A percentile compares a stretch with the other conserved stretches of the same genome.
phyloP scores from a whole-genome alignment of 2,329 filamentous ascomycete species.

The Rhinocladiella similis region DNA sequence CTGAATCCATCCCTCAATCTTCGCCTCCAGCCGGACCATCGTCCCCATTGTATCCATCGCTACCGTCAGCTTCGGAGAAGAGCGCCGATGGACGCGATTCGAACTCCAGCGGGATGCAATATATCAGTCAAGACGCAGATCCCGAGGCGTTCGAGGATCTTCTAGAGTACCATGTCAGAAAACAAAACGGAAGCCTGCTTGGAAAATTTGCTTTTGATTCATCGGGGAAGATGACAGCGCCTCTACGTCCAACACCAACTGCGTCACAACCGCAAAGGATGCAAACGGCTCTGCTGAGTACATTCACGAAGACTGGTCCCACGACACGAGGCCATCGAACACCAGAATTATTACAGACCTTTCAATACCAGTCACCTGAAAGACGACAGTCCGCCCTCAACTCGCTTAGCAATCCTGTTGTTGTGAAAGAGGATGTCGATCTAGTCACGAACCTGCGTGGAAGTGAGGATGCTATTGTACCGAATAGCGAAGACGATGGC shows the following conservation, averaged over 20 bases:
- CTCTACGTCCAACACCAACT: neutral
- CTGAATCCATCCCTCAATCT: constrained; percentile 25
- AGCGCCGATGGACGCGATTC: neutral
- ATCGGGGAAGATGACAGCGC: neutral
- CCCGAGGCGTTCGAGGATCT: constrained; percentile 36
- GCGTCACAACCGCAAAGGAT: constrained; percentile 8
- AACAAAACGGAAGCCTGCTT: constrained; percentile 38
- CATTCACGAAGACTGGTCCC: constrained; percentile 4
- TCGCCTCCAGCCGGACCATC: constrained; percentile 15
- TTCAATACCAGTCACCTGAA: constrained; percentile 13
- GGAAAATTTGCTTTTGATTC: constrained; percentile 38
- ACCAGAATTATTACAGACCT: constrained; percentile 14
- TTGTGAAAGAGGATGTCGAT: neutral
- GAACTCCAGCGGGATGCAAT: neutral
- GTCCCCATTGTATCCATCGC: neutral
- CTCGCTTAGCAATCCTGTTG: constrained; percentile 5
- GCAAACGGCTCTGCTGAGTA: constrained; percentile 18
- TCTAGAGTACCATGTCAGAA: constrained; percentile 38
- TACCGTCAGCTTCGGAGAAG: neutral
- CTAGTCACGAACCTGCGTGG: constrained; percentile 32
- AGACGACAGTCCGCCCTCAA: constrained; percentile 19
- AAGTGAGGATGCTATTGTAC: constrained; percentile 55
- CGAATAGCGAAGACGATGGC: constrained; percentile 48
- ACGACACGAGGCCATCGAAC: constrained; percentile 3
- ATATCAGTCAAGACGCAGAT: constrained; percentile 19